These are phyloP conservation scores for Pharus latifolius DNA, from an alignment of 176 grass and related monocot species.

Conservation along the genomic window DNA sequence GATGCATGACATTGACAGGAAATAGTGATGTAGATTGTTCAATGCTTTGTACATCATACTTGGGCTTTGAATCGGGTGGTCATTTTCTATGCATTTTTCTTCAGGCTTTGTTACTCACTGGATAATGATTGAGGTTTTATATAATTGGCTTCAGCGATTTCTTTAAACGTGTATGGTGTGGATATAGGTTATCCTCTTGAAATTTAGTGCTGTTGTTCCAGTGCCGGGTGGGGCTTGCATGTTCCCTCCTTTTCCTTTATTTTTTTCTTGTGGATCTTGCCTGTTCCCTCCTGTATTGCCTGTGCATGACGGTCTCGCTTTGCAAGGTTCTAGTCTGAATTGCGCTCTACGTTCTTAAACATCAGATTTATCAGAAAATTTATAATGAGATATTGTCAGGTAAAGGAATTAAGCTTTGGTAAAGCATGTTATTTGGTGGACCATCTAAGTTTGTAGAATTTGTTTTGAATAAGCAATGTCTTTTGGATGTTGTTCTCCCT, in stretches of 20 bases:
- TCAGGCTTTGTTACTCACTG: not conserved
- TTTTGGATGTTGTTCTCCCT: too few species aligned
- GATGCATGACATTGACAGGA: not conserved
- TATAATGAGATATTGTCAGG: not conserved
- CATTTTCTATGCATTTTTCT: not conserved
- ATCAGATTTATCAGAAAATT: too few species aligned
- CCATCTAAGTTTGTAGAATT: too few species aligned
- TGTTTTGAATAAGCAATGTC: too few species aligned
- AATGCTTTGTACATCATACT: not conserved
- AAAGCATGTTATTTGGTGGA: too few species aligned
- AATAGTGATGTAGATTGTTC: not conserved
- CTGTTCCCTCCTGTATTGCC: not conserved
- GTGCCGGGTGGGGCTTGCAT: not conserved
- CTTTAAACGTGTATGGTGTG: not conserved
- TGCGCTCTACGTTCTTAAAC: too few species aligned
- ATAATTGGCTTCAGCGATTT: not conserved
- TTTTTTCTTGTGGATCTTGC: too few species aligned
- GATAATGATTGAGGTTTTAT: not conserved
- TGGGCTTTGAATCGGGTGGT: not conserved
- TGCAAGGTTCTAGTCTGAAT: not conserved
- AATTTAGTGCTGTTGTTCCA: not conserved
- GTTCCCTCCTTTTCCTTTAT: not conserved
- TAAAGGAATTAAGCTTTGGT: not conserved
- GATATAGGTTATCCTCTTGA: not conserved
- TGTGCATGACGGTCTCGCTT: too few species aligned